phyloP scores from a whole-genome alignment of 805 yeast genomes.

The Saturnispora sanitii region DNA sequence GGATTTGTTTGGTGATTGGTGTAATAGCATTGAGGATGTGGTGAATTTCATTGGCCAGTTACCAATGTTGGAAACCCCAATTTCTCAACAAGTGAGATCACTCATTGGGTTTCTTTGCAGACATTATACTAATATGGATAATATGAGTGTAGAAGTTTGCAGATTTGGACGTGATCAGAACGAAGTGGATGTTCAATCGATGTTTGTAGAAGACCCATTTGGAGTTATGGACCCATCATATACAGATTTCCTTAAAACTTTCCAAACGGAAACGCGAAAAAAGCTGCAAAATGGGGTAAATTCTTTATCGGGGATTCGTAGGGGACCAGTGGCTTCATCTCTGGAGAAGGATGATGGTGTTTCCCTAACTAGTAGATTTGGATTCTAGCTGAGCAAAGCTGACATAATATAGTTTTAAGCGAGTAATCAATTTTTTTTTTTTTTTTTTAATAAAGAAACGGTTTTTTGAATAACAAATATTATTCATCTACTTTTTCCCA shows the following conservation, averaged over 20 bases:
- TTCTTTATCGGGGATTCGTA: too few relatives aligned
- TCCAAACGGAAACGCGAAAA: constrained; percentile 56
- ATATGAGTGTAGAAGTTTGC: constrained; percentile 46
- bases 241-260: constrained; percentile 52
- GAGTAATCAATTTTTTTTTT: neutral
- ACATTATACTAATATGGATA: constrained; percentile 29
- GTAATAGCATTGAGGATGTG: constrained; percentile 36
- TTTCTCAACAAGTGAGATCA: constrained; percentile 58
- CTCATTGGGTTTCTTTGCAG: constrained; percentile 46
- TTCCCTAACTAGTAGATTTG: constrained; percentile 9
- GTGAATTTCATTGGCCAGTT: constrained; percentile 44
- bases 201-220: constrained; percentile 66
- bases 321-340: neutral
- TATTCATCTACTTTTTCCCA: neutral
- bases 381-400: too few relatives aligned
- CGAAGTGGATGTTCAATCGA: constrained; percentile 44
- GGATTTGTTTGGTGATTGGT: constrained; percentile 60
- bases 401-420: too few relatives aligned
- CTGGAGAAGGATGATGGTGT: constrained; percentile 10
- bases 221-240: constrained; percentile 46
- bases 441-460: neutral
- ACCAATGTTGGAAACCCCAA: constrained; percentile 60
- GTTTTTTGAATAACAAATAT: neutral
- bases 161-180: constrained; percentile 57
- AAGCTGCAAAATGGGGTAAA: too few relatives aligned